Evolutionary conservation across 2,329 filamentous ascomycete species (phyloP), one percentile per base, ranked within the genome.

Genomic region (Lachnellula arida): DNA sequence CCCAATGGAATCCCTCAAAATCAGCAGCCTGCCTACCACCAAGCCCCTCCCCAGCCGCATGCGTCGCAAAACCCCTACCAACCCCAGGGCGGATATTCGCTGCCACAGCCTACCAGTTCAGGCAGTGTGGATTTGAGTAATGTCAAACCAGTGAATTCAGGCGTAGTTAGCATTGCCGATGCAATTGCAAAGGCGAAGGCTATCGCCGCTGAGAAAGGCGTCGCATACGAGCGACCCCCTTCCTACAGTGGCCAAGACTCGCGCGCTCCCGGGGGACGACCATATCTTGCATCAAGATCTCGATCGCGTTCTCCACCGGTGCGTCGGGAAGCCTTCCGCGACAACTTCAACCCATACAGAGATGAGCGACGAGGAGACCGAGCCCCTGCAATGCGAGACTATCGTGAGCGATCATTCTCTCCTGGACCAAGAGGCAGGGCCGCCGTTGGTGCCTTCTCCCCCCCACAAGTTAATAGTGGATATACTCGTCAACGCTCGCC

Each of bases 161-260:
- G 91, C 56, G 90, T 87, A 19, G 86, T 95, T 65, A 93, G 86
- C 72, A 86, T 96, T 61, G 82, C 87, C 56, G 90, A 95, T 71
- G 88, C 90, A 49, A 86, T 96, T 65, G 89, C 91, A 40, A 90
- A 91, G 70, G 91, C 90, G 47, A 88, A 89, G 70, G 88, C 86
- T 43, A 89, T 89, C 71, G 89, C 91, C 42, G 85, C 88, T 32
- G 87, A 93, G 70, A 89, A 90, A 68, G 89, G 89, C 58, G 77
- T 91, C 35, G 75, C 80, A 39, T 86, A 86, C 70, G 83, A 87
- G 49, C 77, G 82, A 51, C 78, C 79, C 49, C 43, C 65, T 58
- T 60, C 71, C 56, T 70, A 72, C 66, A 60, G 68, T 58, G 63
- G 67, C 51, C 67, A 72, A 63, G 73, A 77, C 64, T 65, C 75